phyloP scores from a whole-genome alignment of 2,329 filamentous ascomycete genomes.

The Diaporthe nobilis region DNA sequence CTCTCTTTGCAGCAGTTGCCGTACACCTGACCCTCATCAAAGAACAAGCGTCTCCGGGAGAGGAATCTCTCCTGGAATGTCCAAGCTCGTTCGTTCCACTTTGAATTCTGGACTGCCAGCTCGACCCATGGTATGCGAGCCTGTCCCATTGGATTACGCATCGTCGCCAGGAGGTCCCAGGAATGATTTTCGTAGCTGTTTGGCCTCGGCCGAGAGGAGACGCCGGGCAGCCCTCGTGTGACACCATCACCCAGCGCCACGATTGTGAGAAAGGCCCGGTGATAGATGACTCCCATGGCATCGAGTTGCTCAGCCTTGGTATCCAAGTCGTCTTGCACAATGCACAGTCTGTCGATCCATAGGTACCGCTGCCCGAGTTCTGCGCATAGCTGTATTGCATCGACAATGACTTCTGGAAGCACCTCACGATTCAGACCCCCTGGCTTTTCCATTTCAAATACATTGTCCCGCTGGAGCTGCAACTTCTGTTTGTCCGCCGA shows the following conservation, averaged over 20 bases:
- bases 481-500: not conserved
- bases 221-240: not conserved
- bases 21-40: not conserved
- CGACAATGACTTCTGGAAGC: not conserved
- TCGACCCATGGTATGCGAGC: not conserved
- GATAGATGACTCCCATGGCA: not conserved
- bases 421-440: not conserved
- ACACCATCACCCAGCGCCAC: not conserved
- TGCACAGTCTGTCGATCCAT: not conserved
- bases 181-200: not conserved
- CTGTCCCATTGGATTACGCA: not conserved
- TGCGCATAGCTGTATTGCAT: not conserved
- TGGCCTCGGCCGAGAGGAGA: not conserved
- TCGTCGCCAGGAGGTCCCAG: not conserved
- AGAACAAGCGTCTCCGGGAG: not conserved
- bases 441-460: not conserved
- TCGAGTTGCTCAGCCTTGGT: not conserved
- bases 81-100: not conserved
- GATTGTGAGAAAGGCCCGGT: not conserved
- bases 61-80: not conserved
- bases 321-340: not conserved
- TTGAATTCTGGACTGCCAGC: not conserved
- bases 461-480: not conserved
- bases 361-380: not conserved
- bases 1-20: not conserved